phyloP scores from a whole-genome alignment of 2,329 filamentous ascomycete genomes.

The Phaeosphaeria sp. region DNA sequence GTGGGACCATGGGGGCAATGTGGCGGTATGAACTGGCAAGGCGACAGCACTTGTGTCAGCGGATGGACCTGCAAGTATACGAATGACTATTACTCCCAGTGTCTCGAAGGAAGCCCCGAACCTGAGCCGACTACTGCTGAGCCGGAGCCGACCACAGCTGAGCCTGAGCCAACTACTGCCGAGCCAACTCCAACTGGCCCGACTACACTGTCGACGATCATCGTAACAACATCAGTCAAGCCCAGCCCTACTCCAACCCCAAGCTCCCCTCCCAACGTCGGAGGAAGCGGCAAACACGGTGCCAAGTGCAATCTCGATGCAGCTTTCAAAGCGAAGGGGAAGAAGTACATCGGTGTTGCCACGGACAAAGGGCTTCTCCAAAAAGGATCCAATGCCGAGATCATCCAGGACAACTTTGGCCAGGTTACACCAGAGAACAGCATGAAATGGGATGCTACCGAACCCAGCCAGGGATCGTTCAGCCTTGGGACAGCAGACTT shows the following conservation, averaged over 20 bases:
- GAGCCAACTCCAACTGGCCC: not conserved
- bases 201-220: not conserved
- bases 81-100: constrained; percentile 54
- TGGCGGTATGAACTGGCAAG: constrained; percentile 50
- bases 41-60: constrained; percentile 44
- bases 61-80: constrained; percentile 44
- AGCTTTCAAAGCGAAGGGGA: constrained; percentile 65
- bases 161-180: not conserved
- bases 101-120: constrained; percentile 17
- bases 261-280: not conserved
- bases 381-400: constrained; percentile 58
- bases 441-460: constrained; percentile 73
- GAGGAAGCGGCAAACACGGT: constrained; percentile 13
- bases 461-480: constrained; percentile 60
- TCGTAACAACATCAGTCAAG: not conserved
- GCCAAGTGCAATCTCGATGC: constrained; percentile 57
- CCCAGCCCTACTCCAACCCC: not conserved
- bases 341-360: constrained; percentile 69
- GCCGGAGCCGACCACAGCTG: not conserved
- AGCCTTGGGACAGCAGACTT: constrained; percentile 64
- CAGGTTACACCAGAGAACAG: constrained; percentile 71
- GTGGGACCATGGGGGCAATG: constrained; percentile 38
- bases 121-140: not conserved
- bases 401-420: constrained; percentile 68
- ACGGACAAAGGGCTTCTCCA: constrained; percentile 63